Conservation (phyloP, 495 filamentous ascomycete genomes). For the Penicillium antarcticum region DNA sequence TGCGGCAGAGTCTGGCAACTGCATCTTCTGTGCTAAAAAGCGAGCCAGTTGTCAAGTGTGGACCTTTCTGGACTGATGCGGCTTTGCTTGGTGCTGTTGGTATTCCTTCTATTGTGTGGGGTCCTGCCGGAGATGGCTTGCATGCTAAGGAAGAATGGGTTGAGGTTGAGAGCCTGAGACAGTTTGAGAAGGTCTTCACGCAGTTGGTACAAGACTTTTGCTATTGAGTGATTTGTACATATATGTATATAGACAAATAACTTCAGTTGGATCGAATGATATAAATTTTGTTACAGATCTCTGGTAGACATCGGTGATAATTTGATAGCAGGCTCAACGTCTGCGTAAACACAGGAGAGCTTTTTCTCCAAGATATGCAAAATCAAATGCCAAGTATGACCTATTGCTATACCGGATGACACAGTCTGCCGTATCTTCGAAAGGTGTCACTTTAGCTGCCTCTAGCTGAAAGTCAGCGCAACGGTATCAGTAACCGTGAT, state of each 20-base stretch:
- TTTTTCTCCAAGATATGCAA: no score
- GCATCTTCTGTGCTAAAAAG: conserved; percentile 14
- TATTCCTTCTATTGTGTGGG: conserved; percentile 40
- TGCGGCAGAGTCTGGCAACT: conserved; percentile 19
- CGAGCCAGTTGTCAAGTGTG: conserved; percentile 15
- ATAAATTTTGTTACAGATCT: no score
- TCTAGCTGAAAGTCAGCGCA: no score
- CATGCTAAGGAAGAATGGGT: conserved; percentile 48
- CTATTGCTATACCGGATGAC: no score
- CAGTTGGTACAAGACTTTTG: conserved; percentile 29
- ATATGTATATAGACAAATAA: background rate
- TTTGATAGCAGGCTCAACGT: no score
- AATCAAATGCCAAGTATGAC: no score
- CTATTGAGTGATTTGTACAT: conserved; percentile 4
- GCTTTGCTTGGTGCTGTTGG: conserved; percentile 37
- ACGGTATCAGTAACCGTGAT: no score
- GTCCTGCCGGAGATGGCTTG: conserved; percentile 37
- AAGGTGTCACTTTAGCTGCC: no score
- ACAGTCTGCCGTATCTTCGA: no score
- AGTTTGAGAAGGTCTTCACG: conserved; percentile 22
- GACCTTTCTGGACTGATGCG: conserved; percentile 43
- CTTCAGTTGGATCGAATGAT: background rate
- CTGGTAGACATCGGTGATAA: no score
- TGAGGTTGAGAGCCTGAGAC: conserved; percentile 29
- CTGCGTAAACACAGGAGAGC: no score